These are phyloP conservation scores for Trypanosoma theileri DNA, from an alignment of 208 protist species.

Conservation along the genomic window DNA sequence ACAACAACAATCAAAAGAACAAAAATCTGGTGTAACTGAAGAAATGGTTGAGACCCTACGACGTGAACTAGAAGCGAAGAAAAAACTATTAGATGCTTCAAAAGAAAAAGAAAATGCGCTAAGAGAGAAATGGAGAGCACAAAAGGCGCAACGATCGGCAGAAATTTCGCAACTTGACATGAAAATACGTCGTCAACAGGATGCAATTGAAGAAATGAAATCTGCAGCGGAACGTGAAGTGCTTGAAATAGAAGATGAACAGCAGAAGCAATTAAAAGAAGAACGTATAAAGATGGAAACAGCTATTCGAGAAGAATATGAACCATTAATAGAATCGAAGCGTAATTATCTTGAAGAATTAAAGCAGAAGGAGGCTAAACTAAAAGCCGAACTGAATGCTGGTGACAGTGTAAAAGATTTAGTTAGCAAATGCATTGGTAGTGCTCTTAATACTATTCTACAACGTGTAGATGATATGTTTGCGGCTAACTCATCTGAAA, in stretches of 20 bases:
- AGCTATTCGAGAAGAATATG: constrained; percentile 51
- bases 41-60: constrained; percentile 54
- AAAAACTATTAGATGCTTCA: constrained; percentile 47
- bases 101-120: constrained; percentile 56
- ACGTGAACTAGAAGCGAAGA: constrained; percentile 56
- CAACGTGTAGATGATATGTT: constrained; percentile 55
- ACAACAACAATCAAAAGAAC: constrained; percentile 8
- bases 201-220: constrained; percentile 58
- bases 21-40: constrained; percentile 28
- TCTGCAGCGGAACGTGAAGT: constrained; percentile 45
- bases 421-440: constrained; percentile 49
- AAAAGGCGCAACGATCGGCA: constrained; percentile 68
- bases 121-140: constrained; percentile 53
- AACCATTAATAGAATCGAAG: constrained; percentile 41
- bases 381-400: constrained; percentile 44
- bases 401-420: constrained; percentile 40
- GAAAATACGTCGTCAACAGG: constrained; percentile 48
- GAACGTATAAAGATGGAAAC: constrained; percentile 49
- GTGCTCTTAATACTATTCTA: constrained; percentile 59
- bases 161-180: constrained; percentile 72
- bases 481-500: constrained; percentile 16
- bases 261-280: constrained; percentile 47
- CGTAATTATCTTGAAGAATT: constrained; percentile 40
- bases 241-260: constrained; percentile 44
- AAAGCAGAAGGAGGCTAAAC: constrained; percentile 50